Evolutionary conservation across 306 rosid species (phyloP).

Genomic region (Erythrophleum fordii): DNA sequence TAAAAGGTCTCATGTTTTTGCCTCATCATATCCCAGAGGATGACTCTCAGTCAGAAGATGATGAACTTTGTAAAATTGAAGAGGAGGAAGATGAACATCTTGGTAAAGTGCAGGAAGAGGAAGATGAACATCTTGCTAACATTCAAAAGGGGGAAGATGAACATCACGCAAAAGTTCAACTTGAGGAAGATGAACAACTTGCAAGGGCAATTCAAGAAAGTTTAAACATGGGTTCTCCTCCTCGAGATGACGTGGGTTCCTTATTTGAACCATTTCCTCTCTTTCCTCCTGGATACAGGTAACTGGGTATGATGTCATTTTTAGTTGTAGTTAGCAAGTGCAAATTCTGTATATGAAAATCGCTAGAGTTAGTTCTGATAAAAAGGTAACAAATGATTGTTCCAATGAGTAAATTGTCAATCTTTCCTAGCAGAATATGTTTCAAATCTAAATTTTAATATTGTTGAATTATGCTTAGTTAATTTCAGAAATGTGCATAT

Average conservation of each 20-base stretch:
- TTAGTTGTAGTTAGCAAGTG: neutral
- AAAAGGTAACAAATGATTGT: conserved; percentile 14
- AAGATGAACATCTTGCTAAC: conserved; percentile 54
- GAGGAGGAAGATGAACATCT: conserved; percentile 65
- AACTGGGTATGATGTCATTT: conserved; percentile 39
- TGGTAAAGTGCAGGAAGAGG: conserved; percentile 60
- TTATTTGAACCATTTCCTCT: conserved; percentile 59
- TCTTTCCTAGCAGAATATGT: neutral
- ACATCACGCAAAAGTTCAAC: conserved; percentile 58
- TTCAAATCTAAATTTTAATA: neutral
- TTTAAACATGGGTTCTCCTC: conserved; percentile 64
- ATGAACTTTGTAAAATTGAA: conserved; percentile 44
- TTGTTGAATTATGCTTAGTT: conserved; percentile 14
- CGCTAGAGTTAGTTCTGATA: conserved; percentile 14
- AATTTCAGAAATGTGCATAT: conserved; percentile 24
- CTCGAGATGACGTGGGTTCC: conserved; percentile 55
- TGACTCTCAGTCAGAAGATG: conserved; percentile 63
- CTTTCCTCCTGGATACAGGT: conserved; percentile 78
- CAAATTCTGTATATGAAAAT: conserved; percentile 14
- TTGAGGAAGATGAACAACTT: conserved; percentile 93
- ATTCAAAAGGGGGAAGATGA: conserved; percentile 58
- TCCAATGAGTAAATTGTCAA: neutral
- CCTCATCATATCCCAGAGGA: conserved; percentile 54
- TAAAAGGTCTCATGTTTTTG: conserved; percentile 40
- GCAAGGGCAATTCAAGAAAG: conserved; percentile 96